Conservation (phyloP, 306 rosid species). For the Sechiopsis laciniata region DNA sequence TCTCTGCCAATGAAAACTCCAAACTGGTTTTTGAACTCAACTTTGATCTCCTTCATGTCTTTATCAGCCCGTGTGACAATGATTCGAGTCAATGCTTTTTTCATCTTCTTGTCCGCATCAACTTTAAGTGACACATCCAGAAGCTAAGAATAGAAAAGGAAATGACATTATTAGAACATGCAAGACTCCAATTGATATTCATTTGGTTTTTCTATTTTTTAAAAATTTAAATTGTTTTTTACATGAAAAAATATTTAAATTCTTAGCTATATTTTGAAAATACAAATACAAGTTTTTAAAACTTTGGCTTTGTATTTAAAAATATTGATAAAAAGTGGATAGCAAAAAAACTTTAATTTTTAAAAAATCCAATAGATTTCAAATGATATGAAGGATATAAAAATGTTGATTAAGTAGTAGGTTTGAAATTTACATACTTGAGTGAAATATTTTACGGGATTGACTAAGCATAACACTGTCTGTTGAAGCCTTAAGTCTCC, state of each 20-base stretch:
- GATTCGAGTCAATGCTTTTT: constrained; percentile 72
- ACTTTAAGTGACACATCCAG: constrained; percentile 47
- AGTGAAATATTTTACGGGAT: constrained; percentile 59
- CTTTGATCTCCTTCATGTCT: constrained; percentile 59
- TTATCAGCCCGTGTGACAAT: constrained; percentile 67
- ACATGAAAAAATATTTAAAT: too few species aligned
- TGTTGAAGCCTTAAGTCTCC: constrained; percentile 48
- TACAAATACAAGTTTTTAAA: too few species aligned
- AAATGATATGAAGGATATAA: not conserved
- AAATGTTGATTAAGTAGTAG: not conserved
- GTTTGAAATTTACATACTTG: constrained; percentile 37
- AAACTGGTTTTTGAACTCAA: constrained; percentile 39
- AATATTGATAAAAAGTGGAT: too few species aligned
- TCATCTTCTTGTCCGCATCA: constrained; percentile 49
- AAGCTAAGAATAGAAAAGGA: constrained; percentile 29
- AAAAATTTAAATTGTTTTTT: too few species aligned
- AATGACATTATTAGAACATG: not conserved
- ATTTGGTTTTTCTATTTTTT: too few species aligned
- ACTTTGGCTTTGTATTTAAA: too few species aligned
- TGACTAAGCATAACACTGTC: constrained; percentile 61
- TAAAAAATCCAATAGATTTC: too few species aligned
- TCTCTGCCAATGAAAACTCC: constrained; percentile 50
- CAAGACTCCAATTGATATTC: not conserved
- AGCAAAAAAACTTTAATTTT: too few species aligned
- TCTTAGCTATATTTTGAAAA: too few species aligned